Conservation (phyloP, 345 rosid species). For the Kandelia obovata region DNA sequence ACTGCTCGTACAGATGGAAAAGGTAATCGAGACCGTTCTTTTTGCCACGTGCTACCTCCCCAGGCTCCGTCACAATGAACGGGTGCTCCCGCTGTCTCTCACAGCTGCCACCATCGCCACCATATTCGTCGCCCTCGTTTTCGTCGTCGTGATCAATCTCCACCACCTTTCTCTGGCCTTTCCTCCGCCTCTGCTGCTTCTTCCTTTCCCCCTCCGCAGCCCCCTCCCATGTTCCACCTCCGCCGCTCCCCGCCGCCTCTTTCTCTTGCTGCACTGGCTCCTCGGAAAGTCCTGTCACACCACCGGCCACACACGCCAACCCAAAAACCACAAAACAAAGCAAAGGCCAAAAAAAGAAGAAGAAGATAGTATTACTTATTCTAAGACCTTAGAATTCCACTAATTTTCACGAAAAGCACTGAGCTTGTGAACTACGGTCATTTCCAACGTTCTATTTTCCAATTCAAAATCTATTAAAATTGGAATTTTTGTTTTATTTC, state of each 20-base stretch:
- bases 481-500: neutral
- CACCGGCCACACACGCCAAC: conserved; percentile 10
- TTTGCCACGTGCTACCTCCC: conserved; percentile 99
- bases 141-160: conserved; percentile 45
- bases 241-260: conserved; percentile 61
- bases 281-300: conserved; percentile 63
- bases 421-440: too few species aligned
- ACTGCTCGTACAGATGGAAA: conserved; percentile 95
- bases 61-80: conserved; percentile 99
- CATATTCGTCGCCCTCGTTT: conserved; percentile 46
- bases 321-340: neutral
- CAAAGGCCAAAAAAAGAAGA: too few species aligned
- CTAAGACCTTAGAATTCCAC: too few species aligned
- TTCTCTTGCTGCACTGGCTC: conserved; percentile 75
- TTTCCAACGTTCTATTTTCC: too few species aligned
- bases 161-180: conserved; percentile 38
- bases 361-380: too few species aligned
- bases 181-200: conserved; percentile 39
- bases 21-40: conserved; percentile 99
- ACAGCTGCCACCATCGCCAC: conserved; percentile 25
- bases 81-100: conserved; percentile 98
- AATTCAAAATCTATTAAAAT: neutral
- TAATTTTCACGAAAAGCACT: too few species aligned
- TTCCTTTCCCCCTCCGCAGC: conserved; percentile 30
- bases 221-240: conserved; percentile 52